phyloP scores from a whole-genome alignment of 2,329 filamentous ascomycete genomes.

The Raffaelea ambrosiae region DNA sequence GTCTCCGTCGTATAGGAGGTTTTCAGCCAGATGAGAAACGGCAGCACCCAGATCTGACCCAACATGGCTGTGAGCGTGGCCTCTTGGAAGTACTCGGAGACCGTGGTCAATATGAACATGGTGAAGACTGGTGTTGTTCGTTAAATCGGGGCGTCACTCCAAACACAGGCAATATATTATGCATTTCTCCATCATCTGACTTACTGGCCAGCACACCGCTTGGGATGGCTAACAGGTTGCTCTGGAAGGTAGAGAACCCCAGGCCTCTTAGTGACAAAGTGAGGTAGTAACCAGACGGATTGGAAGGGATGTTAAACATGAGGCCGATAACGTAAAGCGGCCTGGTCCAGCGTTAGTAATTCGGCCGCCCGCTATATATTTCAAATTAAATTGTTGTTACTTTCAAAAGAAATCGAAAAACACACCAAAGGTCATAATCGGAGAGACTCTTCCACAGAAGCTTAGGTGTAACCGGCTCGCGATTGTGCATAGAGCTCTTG shows the following conservation, averaged over 20 bases:
- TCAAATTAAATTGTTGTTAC: too few relatives aligned
- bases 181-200: slow-evolving; percentile 22
- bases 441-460: slow-evolving; percentile 10
- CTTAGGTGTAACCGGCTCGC: slow-evolving; percentile 39
- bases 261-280: slow-evolving; percentile 7
- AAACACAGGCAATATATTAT: too few relatives aligned
- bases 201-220: slow-evolving; percentile 22
- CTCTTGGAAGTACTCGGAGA: slow-evolving; percentile 41
- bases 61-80: slow-evolving; percentile 35
- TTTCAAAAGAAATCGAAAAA: too few relatives aligned
- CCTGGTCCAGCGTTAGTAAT: slow-evolving; percentile 15
- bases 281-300: slow-evolving; percentile 4
- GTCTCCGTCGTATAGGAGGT: slow-evolving; percentile 18
- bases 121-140: slow-evolving; percentile 31
- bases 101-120: slow-evolving; percentile 39
- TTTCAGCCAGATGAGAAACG: slow-evolving; percentile 41
- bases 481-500: slow-evolving; percentile 50
- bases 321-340: slow-evolving; percentile 12
- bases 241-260: slow-evolving; percentile 9
- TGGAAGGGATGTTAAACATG: slow-evolving; percentile 3
- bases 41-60: slow-evolving; percentile 45
- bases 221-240: slow-evolving; percentile 11
- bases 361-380: too few relatives aligned
- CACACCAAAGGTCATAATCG: slow-evolving; percentile 11
- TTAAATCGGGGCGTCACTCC: slow-evolving; percentile 15